Percentiles rank a stretch among this genome's conserved stretches.
Conservation (phyloP, 768 basidiomycete genomes). For the Suillus bovinus region DNA sequence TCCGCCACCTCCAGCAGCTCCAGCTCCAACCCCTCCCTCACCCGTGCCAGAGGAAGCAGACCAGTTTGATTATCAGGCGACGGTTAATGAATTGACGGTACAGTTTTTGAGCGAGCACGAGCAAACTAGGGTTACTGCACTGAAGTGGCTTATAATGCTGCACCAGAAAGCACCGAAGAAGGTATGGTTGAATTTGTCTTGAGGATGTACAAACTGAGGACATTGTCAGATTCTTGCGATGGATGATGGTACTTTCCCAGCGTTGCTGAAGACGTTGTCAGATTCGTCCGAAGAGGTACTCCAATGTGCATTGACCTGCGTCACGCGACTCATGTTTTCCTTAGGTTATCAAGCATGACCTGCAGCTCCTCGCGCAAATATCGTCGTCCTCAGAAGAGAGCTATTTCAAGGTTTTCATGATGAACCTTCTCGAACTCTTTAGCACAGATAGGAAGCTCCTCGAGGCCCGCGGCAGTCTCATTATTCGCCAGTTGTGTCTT, state of each 20-base stretch:
- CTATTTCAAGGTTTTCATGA: slow-evolving; percentile 96
- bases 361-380: slow-evolving; percentile 95
- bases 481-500: slow-evolving; percentile 91
- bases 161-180: slow-evolving; percentile 98
- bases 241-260: slow-evolving; percentile 97
- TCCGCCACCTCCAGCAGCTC: slow-evolving; percentile 33
- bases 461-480: slow-evolving; percentile 91
- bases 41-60: slow-evolving; percentile 55
- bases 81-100: slow-evolving; percentile 88
- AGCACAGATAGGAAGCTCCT: slow-evolving; percentile 90
- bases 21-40: slow-evolving; percentile 29
- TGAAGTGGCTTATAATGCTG: slow-evolving; percentile 98
- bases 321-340: slow-evolving; percentile 8
- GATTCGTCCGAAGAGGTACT: slow-evolving; percentile 93
- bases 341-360: slow-evolving; percentile 93
- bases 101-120: slow-evolving; percentile 97
- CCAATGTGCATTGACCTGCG: neutral
- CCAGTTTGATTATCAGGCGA: slow-evolving; percentile 88
- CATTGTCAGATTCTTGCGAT: slow-evolving; percentile 79
- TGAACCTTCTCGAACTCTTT: slow-evolving; percentile 91
- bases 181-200: slow-evolving; percentile 39
- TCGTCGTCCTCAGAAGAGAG: slow-evolving; percentile 93
- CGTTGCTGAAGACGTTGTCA: slow-evolving; percentile 91
- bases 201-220: slow-evolving; percentile 1
- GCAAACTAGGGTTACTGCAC: slow-evolving; percentile 91